Percentiles rank a stretch among this genome's conserved stretches.
phyloP scores from a whole-genome alignment of 2,329 filamentous ascomycete genomes.

The Scedosporium dehoogii region DNA sequence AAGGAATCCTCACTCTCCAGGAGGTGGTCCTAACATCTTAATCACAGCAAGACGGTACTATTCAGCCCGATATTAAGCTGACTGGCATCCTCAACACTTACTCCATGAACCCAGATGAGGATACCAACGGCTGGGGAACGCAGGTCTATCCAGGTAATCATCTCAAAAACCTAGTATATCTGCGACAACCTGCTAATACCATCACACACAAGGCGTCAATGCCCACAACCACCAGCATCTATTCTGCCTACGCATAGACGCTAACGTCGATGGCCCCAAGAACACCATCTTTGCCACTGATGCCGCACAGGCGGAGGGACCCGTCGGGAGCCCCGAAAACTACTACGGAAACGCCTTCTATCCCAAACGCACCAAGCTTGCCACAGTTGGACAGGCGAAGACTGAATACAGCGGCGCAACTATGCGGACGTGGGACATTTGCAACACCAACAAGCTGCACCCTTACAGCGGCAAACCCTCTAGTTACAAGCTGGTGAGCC shows the following conservation, averaged over 20 bases:
- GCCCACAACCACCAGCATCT: constrained; percentile 95
- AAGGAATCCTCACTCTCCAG: no score
- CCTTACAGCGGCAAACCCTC: constrained; percentile 77
- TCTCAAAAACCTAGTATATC: neutral
- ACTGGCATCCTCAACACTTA: constrained; percentile 94
- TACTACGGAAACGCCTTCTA: constrained; percentile 86
- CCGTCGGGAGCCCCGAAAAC: constrained; percentile 74
- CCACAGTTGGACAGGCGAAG: constrained; percentile 55
- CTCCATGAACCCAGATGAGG: constrained; percentile 67
- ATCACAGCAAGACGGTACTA: constrained; percentile 66
- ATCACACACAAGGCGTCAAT: constrained; percentile 51
- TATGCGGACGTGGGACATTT: constrained; percentile 81
- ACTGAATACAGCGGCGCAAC: constrained; percentile 76
- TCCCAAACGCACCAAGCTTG: constrained; percentile 71
- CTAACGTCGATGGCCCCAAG: constrained; percentile 74
- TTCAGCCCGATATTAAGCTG: constrained; percentile 85
- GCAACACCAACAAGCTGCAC: constrained; percentile 75
- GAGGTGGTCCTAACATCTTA: constrained; percentile 11
- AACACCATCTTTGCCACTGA: constrained; percentile 85
- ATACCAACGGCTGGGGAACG: constrained; percentile 79
- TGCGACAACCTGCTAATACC: neutral
- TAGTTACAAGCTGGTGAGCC: constrained; percentile 80
- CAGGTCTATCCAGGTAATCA: constrained; percentile 60
- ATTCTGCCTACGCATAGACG: constrained; percentile 81
- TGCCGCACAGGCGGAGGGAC: constrained; percentile 57